A percentile compares a stretch with the other conserved stretches of the same genome.
Conservation (phyloP, 2,329 filamentous ascomycete species). For the Endoconidiophora polonica region DNA sequence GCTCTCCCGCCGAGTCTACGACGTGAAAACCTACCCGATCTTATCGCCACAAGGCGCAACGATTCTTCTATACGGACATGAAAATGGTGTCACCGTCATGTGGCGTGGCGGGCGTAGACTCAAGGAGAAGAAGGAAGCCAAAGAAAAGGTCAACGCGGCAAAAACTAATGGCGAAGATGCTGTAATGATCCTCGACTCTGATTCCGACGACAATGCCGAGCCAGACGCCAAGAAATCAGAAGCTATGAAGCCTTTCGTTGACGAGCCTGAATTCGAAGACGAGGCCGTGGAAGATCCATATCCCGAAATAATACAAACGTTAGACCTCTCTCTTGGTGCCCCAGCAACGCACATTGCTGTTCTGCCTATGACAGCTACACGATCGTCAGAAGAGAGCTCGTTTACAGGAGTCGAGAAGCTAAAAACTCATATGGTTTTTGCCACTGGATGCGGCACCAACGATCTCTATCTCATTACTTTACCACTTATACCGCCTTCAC, state of each 20-base stretch:
- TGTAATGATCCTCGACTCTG: conserved; percentile 47
- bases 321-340: conserved; percentile 43
- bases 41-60: conserved; percentile 46
- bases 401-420: conserved; percentile 32
- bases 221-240: conserved; percentile 17
- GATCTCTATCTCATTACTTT: conserved; percentile 41
- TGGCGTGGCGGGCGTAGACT: conserved; percentile 49
- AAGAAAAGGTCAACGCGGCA: conserved; percentile 18
- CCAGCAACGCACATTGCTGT: conserved; percentile 39
- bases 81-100: conserved; percentile 42
- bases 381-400: conserved; percentile 30
- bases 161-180: conserved; percentile 37
- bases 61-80: conserved; percentile 46
- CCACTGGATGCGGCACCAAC: conserved; percentile 40
- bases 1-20: conserved; percentile 38
- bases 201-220: conserved; percentile 33
- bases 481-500: conserved; percentile 44
- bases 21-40: conserved; percentile 44
- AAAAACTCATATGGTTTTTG: conserved; percentile 42
- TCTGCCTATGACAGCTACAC: conserved; percentile 32
- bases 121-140: conserved; percentile 26
- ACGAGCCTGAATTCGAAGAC: conserved; percentile 43
- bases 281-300: conserved; percentile 32
- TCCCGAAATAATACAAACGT: conserved; percentile 39
- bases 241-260: conserved; percentile 23